These are phyloP conservation scores for Epithele typhae DNA, from an alignment of 768 basidiomycete genomes.

Conservation along the genomic window DNA sequence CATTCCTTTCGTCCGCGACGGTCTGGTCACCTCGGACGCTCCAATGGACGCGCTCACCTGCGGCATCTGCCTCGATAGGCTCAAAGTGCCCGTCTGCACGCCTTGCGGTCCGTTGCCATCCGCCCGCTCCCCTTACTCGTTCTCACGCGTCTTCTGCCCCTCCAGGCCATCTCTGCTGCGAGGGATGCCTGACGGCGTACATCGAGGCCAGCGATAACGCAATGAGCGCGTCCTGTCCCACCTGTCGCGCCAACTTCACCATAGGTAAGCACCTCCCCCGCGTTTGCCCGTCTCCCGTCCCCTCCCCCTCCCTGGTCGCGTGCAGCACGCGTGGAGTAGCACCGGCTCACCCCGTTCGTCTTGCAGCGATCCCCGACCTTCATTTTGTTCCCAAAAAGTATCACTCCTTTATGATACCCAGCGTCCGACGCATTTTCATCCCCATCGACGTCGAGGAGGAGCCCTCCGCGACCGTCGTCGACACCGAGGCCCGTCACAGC, in stretches of 20 bases:
- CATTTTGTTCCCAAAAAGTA: slow-evolving; percentile 46
- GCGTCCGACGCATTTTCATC: slow-evolving; percentile 48
- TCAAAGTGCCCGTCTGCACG: slow-evolving; percentile 26
- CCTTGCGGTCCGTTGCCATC: slow-evolving; percentile 25
- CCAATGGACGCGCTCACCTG: slow-evolving; percentile 19
- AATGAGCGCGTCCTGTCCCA: slow-evolving; percentile 26
- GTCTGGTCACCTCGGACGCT: slow-evolving; percentile 9
- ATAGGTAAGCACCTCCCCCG: slow-evolving; percentile 19
- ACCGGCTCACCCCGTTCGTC: too few relatives aligned
- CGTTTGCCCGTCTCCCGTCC: not conserved
- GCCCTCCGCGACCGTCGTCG: slow-evolving; percentile 6
- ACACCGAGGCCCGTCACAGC: not conserved
- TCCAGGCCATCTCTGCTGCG: slow-evolving; percentile 30
- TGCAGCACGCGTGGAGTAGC: too few relatives aligned
- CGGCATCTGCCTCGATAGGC: slow-evolving; percentile 27
- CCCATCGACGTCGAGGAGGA: slow-evolving; percentile 16
- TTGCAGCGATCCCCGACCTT: slow-evolving; percentile 30
- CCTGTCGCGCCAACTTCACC: slow-evolving; percentile 25
- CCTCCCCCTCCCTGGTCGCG: too few relatives aligned
- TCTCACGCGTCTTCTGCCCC: not conserved
- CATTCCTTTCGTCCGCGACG: slow-evolving; percentile 12
- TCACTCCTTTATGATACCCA: slow-evolving; percentile 41
- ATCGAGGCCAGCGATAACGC: slow-evolving; percentile 24
- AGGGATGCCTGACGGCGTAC: slow-evolving; percentile 23
- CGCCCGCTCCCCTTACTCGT: not conserved